These are phyloP conservation scores for Diddensiella transvaalensis DNA, from an alignment of 805 yeast genomes.

Conservation along the genomic window DNA sequence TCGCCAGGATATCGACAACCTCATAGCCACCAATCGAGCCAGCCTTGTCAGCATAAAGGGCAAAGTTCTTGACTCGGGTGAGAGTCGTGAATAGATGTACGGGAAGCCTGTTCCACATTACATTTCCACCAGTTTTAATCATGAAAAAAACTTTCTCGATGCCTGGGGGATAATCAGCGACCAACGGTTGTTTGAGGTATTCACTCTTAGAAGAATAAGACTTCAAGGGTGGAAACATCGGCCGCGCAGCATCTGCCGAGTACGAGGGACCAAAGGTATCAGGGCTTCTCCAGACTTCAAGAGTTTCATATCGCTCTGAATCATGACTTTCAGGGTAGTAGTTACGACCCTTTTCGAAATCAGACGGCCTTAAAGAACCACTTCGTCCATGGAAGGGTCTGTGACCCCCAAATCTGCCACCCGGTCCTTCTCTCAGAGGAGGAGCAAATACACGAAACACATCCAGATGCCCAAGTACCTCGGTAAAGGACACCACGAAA, in stretches of 20 bases:
- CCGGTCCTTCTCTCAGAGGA: neutral
- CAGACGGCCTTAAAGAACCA: slow-evolving; percentile 1
- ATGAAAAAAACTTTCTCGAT: slow-evolving; percentile 31
- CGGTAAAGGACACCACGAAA: neutral
- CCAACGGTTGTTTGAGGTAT: slow-evolving; percentile 24
- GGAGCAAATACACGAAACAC: neutral
- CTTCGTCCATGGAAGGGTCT: neutral
- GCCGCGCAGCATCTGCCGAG: slow-evolving; percentile 6
- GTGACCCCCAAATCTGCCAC: neutral
- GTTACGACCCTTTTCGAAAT: neutral
- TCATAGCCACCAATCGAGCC: slow-evolving; percentile 32
- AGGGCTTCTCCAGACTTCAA: slow-evolving; percentile 19
- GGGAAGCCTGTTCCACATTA: slow-evolving; percentile 36
- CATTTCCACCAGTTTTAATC: slow-evolving; percentile 38
- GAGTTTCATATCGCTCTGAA: slow-evolving; percentile 10
- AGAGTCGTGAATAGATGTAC: slow-evolving; percentile 34
- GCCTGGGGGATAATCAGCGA: slow-evolving; percentile 26
- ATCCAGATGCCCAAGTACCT: neutral
- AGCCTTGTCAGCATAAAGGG: slow-evolving; percentile 34
- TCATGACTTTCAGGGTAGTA: slow-evolving; percentile 2
- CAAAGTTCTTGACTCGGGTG: slow-evolving; percentile 30
- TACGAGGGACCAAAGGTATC: slow-evolving; percentile 13
- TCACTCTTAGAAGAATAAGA: slow-evolving; percentile 11
- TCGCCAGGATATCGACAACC: slow-evolving; percentile 32
- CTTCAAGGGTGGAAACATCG: slow-evolving; percentile 7